Base-by-base conservation (phyloP, 2,329 filamentous ascomycete species). In the Immersiporthe knoxdaviesiana region DNA sequence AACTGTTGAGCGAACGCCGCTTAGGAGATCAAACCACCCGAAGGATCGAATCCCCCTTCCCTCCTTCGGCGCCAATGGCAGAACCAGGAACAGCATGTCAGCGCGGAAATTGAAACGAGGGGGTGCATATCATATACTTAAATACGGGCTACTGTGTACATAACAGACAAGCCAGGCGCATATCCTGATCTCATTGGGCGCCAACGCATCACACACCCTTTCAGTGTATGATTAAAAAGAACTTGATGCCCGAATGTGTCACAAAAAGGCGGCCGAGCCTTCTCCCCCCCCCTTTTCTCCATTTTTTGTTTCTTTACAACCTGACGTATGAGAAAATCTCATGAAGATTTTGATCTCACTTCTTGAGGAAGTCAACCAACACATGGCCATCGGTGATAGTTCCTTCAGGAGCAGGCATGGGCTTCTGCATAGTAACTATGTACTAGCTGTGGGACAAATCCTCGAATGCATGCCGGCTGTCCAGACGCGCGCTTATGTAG, bases 21-120 rank as follows among this genome's bases (percentile, higher is more conserved):
- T 39, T 35, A 14, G 12, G 16, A 37, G 32, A 39, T 35, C 58
- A 60, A n/a, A 14, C 18, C 58, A 37, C 18, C 21, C 18, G 37
- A 62, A 62, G 59, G 37, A 62, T 62, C n/a, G 32, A 18, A n/a
- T n/a, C n/a, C n/a, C n/a, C n/a, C n/a, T n/a, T n/a, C n/a, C 1
- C 12, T 8, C 32, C 37, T 7, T 35, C 59, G n/a, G 37, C 16
- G 14, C n/a, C 59, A 27, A 27, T 44, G 21, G 35, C 59, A 44
- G n/a, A 27, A 41, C 21, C 35, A 44, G 59, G 37, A 27, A 62
- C 37, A 44, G 59, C 37, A 62, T 18, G 59, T 62, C 59, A 62
- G 37, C 59, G 5, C 35, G 59, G 59, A 62, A 41, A 62, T 62
- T 62, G 59, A 41, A n/a, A 62, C 24, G 21, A 37, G 37, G 24